Percentiles rank a stretch among this genome's conserved stretches.
These are phyloP conservation scores for Hippophae tibetana DNA, from an alignment of 306 rosid genomes.

Conservation along the genomic window DNA sequence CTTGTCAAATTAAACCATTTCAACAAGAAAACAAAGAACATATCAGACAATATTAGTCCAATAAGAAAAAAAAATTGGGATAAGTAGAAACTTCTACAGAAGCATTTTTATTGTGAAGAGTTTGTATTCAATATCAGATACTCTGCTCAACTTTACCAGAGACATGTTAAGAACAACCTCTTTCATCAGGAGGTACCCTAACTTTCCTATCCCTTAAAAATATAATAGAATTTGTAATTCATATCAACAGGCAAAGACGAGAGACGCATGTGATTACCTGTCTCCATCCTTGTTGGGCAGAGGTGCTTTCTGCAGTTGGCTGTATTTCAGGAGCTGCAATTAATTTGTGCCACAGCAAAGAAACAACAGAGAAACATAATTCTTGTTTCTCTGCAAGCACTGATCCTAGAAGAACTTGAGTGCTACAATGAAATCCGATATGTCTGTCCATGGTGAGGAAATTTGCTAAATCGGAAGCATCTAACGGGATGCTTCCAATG, in stretches of 20 bases:
- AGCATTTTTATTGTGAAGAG: not conserved
- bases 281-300: constrained; percentile 99
- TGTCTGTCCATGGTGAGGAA: constrained; percentile 88
- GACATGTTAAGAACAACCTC: too few relatives aligned
- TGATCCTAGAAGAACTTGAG: constrained; percentile 72
- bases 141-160: too few relatives aligned
- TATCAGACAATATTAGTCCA: not conserved
- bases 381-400: constrained; percentile 79
- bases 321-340: constrained; percentile 91
- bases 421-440: constrained; percentile 72
- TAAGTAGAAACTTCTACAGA: not conserved
- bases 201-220: too few relatives aligned
- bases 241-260: not conserved
- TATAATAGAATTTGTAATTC: not conserved
- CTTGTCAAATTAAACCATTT: constrained; percentile 9
- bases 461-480: constrained; percentile 95
- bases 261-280: constrained; percentile 43
- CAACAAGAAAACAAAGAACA: constrained; percentile 1
- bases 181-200: too few relatives aligned
- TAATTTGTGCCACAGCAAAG: constrained; percentile 90
- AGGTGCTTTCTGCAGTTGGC: constrained; percentile 86
- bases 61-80: not conserved
- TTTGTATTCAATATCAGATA: too few relatives aligned
- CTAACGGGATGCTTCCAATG: constrained; percentile 51
- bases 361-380: constrained; percentile 87